phyloP scores from a whole-genome alignment of 257 asterid genomes.

The Nicotiana tabacum region DNA sequence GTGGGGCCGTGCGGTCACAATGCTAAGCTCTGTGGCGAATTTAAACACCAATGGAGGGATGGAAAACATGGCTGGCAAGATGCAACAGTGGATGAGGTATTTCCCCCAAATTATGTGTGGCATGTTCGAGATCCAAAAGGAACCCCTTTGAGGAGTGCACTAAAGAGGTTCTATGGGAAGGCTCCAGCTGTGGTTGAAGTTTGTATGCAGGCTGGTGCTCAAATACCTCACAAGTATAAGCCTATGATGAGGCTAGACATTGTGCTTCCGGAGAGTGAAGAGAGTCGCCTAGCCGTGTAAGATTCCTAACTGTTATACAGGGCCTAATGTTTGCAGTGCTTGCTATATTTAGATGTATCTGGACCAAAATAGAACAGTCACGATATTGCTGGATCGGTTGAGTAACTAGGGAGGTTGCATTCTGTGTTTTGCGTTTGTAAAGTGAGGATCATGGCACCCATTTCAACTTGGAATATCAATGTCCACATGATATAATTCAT shows the following conservation, averaged over 20 bases:
- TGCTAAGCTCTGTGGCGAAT: slow-evolving; percentile 87
- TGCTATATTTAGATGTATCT: background rate
- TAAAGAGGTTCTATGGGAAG: slow-evolving; percentile 79
- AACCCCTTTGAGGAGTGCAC: slow-evolving; percentile 44
- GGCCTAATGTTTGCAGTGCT: background rate
- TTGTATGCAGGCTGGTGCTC: slow-evolving; percentile 90
- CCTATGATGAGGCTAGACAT: slow-evolving; percentile 92
- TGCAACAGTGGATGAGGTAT: slow-evolving; percentile 81
- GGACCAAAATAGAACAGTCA: background rate
- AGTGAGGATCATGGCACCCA: background rate
- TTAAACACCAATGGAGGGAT: slow-evolving; percentile 96
- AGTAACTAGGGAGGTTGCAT: background rate
- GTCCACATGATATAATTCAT: background rate
- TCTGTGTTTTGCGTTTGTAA: background rate
- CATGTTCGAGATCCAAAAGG: slow-evolving; percentile 71
- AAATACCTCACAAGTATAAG: slow-evolving; percentile 56
- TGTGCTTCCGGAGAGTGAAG: slow-evolving; percentile 69
- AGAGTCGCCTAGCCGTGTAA: slow-evolving; percentile 65
- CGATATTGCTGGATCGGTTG: background rate
- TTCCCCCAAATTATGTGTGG: slow-evolving; percentile 86
- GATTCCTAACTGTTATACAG: background rate
- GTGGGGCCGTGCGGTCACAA: slow-evolving; percentile 98
- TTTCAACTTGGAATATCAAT: background rate
- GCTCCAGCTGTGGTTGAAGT: slow-evolving; percentile 82
- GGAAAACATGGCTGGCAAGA: slow-evolving; percentile 99